A percentile compares a stretch with the other conserved stretches of the same genome.
These are phyloP conservation scores for Penicillium sp. DNA, from an alignment of 2,329 filamentous ascomycete genomes.

Conservation along the genomic window DNA sequence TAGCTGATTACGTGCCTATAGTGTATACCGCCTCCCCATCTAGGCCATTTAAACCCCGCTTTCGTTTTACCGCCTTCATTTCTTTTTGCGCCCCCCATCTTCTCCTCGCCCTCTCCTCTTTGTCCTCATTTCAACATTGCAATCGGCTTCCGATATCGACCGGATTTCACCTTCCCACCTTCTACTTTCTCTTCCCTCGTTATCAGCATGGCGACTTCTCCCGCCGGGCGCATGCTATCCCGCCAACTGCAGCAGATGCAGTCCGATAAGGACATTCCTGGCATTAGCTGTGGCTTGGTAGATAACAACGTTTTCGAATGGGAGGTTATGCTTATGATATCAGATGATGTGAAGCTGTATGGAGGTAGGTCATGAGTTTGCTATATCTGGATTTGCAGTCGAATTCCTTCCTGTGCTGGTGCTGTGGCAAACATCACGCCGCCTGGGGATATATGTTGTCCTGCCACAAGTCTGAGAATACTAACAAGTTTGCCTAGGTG, in stretches of 20 bases:
- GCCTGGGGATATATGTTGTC: not conserved
- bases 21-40: slow-evolving; percentile 1
- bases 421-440: not conserved
- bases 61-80: slow-evolving; percentile 17
- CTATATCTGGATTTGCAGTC: not conserved
- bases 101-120: slow-evolving; percentile 3
- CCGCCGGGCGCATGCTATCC: slow-evolving; percentile 62
- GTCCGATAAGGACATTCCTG: slow-evolving; percentile 82
- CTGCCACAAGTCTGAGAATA: not conserved
- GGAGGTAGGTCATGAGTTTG: slow-evolving; percentile 62
- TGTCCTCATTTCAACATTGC: not conserved
- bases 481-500: slow-evolving; percentile 58
- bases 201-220: slow-evolving; percentile 42
- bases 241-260: slow-evolving; percentile 95
- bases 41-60: slow-evolving; percentile 6
- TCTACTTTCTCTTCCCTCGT: not conserved
- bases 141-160: not conserved
- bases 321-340: slow-evolving; percentile 99
- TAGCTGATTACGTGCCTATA: not conserved
- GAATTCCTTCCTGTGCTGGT: not conserved
- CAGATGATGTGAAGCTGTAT: slow-evolving; percentile 88
- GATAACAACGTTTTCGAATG: slow-evolving; percentile 90
- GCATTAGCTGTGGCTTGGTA: slow-evolving; percentile 87
- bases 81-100: slow-evolving; percentile 14
- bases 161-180: not conserved